A percentile compares a stretch with the other conserved stretches of the same genome.
These are phyloP conservation scores for Pueraria montana DNA, from an alignment of 306 rosid genomes.

Conservation along the genomic window DNA sequence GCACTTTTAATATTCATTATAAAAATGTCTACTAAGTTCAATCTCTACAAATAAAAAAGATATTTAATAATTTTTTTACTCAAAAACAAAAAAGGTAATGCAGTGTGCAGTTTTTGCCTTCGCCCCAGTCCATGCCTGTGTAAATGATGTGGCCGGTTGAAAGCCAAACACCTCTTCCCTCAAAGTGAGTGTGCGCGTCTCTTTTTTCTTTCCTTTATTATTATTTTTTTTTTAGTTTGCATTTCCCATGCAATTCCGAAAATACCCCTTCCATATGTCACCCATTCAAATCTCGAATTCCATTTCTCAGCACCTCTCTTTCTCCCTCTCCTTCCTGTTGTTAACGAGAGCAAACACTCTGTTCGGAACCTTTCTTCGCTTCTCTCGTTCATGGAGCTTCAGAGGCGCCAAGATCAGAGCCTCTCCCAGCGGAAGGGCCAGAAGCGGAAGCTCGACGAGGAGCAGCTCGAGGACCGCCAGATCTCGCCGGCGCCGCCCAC, in stretches of 20 bases:
- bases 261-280: conserved; percentile 57
- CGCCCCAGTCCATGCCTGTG: background rate
- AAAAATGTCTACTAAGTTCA: too few relatives aligned
- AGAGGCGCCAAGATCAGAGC: conserved; percentile 68
- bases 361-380: conserved; percentile 40
- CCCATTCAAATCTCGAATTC: conserved; percentile 52
- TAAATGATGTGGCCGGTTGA: conserved; percentile 48
- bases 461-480: conserved; percentile 69
- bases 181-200: background rate
- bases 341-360: conserved; percentile 50
- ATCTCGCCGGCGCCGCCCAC: conserved; percentile 74
- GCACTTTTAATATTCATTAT: too few relatives aligned
- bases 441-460: conserved; percentile 91
- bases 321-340: conserved; percentile 1
- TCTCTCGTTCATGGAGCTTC: conserved; percentile 76
- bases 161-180: conserved; percentile 34
- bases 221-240: background rate
- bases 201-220: background rate
- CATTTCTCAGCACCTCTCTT: conserved; percentile 49
- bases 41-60: too few relatives aligned
- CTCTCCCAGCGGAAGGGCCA: conserved; percentile 90
- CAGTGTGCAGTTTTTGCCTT: background rate
- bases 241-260: background rate
- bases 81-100: background rate
- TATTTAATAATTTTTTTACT: too few relatives aligned